Base-by-base conservation (phyloP, 164 flowering plant genomes). In the Saururus chinensis region DNA sequence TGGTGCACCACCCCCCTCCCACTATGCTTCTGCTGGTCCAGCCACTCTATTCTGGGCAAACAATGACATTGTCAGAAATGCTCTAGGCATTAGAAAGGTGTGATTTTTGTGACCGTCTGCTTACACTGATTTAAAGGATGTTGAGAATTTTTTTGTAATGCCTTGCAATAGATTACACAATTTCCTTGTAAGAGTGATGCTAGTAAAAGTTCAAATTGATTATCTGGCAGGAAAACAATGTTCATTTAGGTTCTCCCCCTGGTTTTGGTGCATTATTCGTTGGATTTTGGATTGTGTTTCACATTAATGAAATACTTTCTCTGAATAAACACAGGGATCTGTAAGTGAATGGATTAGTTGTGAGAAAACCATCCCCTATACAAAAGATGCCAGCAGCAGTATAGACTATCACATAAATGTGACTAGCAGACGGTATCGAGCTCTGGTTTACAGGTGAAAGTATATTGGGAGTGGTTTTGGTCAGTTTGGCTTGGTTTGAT, bases 321-420 rank as follows among this genome's bases (percentile, higher is more conserved):
- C 2, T 30, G 6, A 30, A 6, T 30, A n/a, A n/a, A n/a, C 24
- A 0, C 66, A 75, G 76, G 76, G 74, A 21, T 64, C 72, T 2
- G 57, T 59, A 17, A 19, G 26, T 1, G 48, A 54, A 49, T 77
- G 74, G 74, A n/a, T 10, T 4, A 77, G 78, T 55, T 77, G 81
- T 67, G 70, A 70, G 60, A 13, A 16, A 0, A 52, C 40, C 48
- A 3, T 74, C 45, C 45, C 63, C 42, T 74, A 72, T 55, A 56
- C 25, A 5, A 9, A 63, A 4, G 66, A 77, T 19, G 35, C 72
- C 20, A 17, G 30, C 12, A 68, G 64, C 51, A 61, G 58, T 19
- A 40, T 70, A n/a, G 54, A 61, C 0, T 64, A 67, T 61, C 81
- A 77, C 64, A 53, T 10, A 19, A 56, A 62, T 56, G 72, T 77